Percentiles rank a stretch among this genome's conserved stretches.
Evolutionary conservation across 768 basidiomycete genomes (phyloP).

Genomic region (Mycena alexandri): DNA sequence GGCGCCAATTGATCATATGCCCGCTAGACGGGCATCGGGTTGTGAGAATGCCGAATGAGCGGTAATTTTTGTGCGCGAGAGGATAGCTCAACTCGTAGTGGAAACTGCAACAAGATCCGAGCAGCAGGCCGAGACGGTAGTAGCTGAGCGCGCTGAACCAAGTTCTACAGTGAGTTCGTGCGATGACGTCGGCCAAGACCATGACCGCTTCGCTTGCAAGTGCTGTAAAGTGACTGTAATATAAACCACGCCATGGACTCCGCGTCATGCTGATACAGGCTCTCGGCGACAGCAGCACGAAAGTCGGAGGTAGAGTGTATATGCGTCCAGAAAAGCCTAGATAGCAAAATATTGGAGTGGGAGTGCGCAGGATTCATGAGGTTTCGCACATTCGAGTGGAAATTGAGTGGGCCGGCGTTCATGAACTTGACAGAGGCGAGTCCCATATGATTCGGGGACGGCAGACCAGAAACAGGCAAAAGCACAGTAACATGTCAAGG

Average conservation of each 20-base stretch:
- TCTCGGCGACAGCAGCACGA: constrained; percentile 6
- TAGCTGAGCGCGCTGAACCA: neutral
- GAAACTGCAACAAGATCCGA: constrained; percentile 20
- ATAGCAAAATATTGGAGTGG: neutral
- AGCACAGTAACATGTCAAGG: too few species aligned
- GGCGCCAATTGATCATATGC: constrained; percentile 22
- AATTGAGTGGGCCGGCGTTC: constrained; percentile 17
- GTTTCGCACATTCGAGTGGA: constrained; percentile 6
- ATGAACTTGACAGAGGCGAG: neutral
- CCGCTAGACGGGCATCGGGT: constrained; percentile 8
- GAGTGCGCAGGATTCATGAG: constrained; percentile 6
- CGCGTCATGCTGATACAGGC: constrained; percentile 21
- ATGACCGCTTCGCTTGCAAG: neutral
- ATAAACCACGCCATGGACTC: neutral
- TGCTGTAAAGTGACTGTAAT: too few species aligned
- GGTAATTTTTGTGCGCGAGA: constrained; percentile 5
- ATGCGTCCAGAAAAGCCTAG: neutral
- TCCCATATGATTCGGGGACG: too few species aligned
- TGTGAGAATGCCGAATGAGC: constrained; percentile 7
- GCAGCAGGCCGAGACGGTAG: neutral
- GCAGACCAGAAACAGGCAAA: neutral
- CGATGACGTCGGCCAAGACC: neutral
- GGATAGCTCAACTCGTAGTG: neutral
- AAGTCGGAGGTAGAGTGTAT: constrained; percentile 22
- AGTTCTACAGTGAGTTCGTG: neutral